Percentiles rank a stretch among this genome's conserved stretches.
These are phyloP conservation scores for Cunninghamia lanceolata DNA, from an alignment of 75 land plant species.

Conservation along the genomic window DNA sequence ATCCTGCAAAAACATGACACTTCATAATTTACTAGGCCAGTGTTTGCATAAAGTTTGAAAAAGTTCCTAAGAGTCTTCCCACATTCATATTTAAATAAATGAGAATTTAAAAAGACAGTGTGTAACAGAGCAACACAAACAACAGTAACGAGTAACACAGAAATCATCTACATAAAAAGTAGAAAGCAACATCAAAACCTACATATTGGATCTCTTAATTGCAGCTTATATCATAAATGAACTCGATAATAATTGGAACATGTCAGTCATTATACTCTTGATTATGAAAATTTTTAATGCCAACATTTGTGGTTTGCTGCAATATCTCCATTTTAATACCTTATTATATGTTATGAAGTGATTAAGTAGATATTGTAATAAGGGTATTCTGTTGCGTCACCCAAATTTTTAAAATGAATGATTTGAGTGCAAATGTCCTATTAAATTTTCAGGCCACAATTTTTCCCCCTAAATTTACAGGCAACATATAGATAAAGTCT, in stretches of 20 bases:
- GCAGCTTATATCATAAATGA: background rate
- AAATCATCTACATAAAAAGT: background rate
- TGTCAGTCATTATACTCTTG: background rate
- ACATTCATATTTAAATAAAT: background rate
- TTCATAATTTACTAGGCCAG: background rate
- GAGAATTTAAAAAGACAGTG: background rate
- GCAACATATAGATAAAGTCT: no score
- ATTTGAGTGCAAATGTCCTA: no score
- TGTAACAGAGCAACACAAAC: background rate
- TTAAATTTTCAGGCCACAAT: no score
- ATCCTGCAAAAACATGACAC: slow-evolving; percentile 1
- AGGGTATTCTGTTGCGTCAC: no score
- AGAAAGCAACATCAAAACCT: background rate
- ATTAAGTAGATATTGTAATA: no score
- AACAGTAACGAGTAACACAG: background rate
- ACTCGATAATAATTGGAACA: background rate
- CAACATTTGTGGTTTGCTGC: background rate
- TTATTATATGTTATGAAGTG: no score
- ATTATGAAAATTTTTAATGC: no score
- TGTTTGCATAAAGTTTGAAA: background rate
- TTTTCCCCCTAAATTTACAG: no score
- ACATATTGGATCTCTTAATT: background rate
- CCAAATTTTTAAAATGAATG: no score
- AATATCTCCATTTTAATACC: no score
- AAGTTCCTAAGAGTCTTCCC: background rate